A percentile compares a stretch with the other conserved stretches of the same genome.
Conservation (phyloP, 1,284 basidiomycete genomes). For the Butyriboletus appendiculatus region DNA sequence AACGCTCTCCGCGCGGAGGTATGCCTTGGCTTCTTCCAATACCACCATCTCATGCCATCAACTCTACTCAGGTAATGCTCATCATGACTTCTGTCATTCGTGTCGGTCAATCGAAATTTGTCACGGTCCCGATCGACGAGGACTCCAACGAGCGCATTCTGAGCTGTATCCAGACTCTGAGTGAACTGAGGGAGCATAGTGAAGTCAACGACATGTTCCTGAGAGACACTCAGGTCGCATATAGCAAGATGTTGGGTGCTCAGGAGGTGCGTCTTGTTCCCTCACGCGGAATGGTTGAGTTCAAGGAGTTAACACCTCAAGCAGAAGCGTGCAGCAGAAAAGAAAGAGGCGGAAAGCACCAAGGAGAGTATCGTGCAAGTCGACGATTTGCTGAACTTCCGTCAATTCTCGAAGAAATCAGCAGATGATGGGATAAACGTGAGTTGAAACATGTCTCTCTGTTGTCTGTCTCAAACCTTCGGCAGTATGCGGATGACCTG, state of each 20-base stretch:
- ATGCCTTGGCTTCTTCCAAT: not conserved
- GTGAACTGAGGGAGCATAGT: constrained; percentile 64
- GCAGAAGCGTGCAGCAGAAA: constrained; percentile 82
- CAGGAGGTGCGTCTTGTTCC: constrained; percentile 67
- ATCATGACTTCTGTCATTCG: constrained; percentile 98
- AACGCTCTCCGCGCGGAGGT: constrained; percentile 89
- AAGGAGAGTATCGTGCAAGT: constrained; percentile 84
- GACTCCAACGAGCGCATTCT: constrained; percentile 97
- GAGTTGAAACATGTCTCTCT: constrained; percentile 33
- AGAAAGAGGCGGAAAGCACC: constrained; percentile 79
- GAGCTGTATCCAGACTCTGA: constrained; percentile 94
- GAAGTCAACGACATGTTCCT: constrained; percentile 88
- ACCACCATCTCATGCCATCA: not conserved
- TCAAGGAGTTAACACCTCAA: not conserved
- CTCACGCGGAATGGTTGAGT: not conserved
- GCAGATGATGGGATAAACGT: constrained; percentile 82
- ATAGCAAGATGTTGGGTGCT: constrained; percentile 90
- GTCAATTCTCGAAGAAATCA: constrained; percentile 93
- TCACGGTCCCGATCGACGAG: constrained; percentile 93
- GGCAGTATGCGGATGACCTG: constrained; percentile 85
- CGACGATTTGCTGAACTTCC: constrained; percentile 91
- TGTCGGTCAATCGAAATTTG: constrained; percentile 96
- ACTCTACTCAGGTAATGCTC: constrained; percentile 75
- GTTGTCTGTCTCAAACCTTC: constrained; percentile 8
- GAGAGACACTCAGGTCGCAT: constrained; percentile 90